These are phyloP conservation scores for Termitomyces sp. DNA, from an alignment of 768 basidiomycete genomes.

Conservation along the genomic window DNA sequence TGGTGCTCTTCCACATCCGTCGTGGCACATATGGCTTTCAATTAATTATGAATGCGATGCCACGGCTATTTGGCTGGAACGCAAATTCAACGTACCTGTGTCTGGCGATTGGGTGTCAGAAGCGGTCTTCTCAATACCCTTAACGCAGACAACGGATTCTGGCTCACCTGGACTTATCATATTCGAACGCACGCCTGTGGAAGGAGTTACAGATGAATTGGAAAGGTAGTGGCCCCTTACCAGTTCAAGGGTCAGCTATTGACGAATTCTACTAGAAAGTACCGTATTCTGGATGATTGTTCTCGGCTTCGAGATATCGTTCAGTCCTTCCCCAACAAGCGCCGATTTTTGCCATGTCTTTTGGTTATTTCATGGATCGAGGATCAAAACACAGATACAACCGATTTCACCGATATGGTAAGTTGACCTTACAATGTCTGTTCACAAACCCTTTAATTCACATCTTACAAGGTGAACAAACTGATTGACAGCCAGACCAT, in stretches of 20 bases:
- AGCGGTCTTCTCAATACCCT: slow-evolving; percentile 55
- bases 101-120: slow-evolving; percentile 62
- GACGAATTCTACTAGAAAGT: slow-evolving; percentile 42
- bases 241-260: slow-evolving; percentile 3
- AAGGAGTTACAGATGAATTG: slow-evolving; percentile 56
- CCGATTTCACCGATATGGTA: slow-evolving; percentile 63
- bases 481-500: slow-evolving; percentile 38
- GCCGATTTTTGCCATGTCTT: slow-evolving; percentile 59
- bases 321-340: slow-evolving; percentile 43
- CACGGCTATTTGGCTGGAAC: slow-evolving; percentile 77
- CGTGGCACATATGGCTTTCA: slow-evolving; percentile 73
- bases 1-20: slow-evolving; percentile 24
- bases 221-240: slow-evolving; percentile 42
- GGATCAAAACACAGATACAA: slow-evolving; percentile 26
- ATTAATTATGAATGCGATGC: slow-evolving; percentile 67
- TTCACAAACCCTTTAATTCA: not conserved
- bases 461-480: slow-evolving; percentile 37
- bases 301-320: slow-evolving; percentile 63
- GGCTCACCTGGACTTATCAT: slow-evolving; percentile 63
- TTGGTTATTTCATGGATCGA: slow-evolving; percentile 59
- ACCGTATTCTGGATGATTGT: slow-evolving; percentile 67
- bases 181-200: slow-evolving; percentile 71
- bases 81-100: slow-evolving; percentile 65
- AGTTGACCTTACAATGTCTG: slow-evolving; percentile 9
- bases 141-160: slow-evolving; percentile 20